These are phyloP conservation scores for Pichia terricola DNA, from an alignment of 1,139 yeast genomes.

Conservation along the genomic window DNA sequence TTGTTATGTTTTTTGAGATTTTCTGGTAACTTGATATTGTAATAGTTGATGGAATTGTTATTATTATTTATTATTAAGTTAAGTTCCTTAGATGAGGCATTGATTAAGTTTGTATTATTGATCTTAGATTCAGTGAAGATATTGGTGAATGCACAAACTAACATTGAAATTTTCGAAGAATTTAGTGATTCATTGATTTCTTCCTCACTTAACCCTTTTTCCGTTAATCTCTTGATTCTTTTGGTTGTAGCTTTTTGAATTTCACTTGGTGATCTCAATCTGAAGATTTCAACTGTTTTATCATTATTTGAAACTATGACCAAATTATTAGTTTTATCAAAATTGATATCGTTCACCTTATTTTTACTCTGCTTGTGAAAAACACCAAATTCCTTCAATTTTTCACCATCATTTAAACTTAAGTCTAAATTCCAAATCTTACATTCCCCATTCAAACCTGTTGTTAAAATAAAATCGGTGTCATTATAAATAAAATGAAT, in stretches of 20 bases:
- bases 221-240: slow-evolving; percentile 69
- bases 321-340: slow-evolving; percentile 39
- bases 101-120: slow-evolving; percentile 48
- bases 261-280: slow-evolving; percentile 72
- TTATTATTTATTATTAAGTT: slow-evolving; percentile 57
- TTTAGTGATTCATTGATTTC: slow-evolving; percentile 48
- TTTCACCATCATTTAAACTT: slow-evolving; percentile 32
- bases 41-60: slow-evolving; percentile 69
- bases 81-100: slow-evolving; percentile 35
- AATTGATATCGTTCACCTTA: slow-evolving; percentile 56
- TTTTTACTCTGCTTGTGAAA: slow-evolving; percentile 74
- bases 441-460: slow-evolving; percentile 73
- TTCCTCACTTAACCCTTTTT: slow-evolving; percentile 56
- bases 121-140: slow-evolving; percentile 50
- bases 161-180: slow-evolving; percentile 47
- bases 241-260: slow-evolving; percentile 67
- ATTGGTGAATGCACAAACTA: slow-evolving; percentile 55
- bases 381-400: slow-evolving; percentile 49
- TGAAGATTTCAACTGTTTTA: slow-evolving; percentile 70
- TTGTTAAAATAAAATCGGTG: slow-evolving; percentile 45
- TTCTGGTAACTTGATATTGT: slow-evolving; percentile 44
- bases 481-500: slow-evolving; percentile 27
- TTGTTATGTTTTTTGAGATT: slow-evolving; percentile 35
- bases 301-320: slow-evolving; percentile 73
- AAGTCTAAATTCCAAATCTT: slow-evolving; percentile 73